Percentiles rank a stretch among this genome's conserved stretches.
These are phyloP conservation scores for Xylariaceae sp. DNA, from an alignment of 2,329 filamentous ascomycete genomes.

Conservation along the genomic window DNA sequence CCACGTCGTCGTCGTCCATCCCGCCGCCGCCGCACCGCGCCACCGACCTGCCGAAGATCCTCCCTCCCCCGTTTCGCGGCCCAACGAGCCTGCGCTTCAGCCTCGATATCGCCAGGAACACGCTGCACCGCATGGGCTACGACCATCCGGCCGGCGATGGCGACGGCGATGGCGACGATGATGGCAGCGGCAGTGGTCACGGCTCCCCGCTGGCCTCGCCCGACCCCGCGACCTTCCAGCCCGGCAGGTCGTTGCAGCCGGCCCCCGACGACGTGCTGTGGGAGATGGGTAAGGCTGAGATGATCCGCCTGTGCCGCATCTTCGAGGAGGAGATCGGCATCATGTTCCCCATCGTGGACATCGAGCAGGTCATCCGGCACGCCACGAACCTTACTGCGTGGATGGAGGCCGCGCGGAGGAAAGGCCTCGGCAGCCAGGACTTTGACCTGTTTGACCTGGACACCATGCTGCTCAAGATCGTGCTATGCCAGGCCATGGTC, in stretches of 20 bases:
- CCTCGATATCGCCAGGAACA: constrained; percentile 78
- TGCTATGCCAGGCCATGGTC: constrained; percentile 70
- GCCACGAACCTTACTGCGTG: constrained; percentile 63
- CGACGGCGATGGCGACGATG: constrained; percentile 49
- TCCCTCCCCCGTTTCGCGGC: constrained; percentile 65
- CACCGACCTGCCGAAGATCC: constrained; percentile 41
- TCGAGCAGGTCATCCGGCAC: constrained; percentile 63
- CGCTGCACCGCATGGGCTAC: constrained; percentile 84
- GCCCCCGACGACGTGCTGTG: constrained; percentile 64
- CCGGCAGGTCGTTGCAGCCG: constrained; percentile 28
- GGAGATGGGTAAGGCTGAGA: constrained; percentile 69
- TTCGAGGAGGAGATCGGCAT: constrained; percentile 87
- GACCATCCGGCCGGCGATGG: constrained; percentile 52
- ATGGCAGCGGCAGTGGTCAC: constrained; percentile 33
- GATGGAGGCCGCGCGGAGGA: constrained; percentile 48
- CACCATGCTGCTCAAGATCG: constrained; percentile 70
- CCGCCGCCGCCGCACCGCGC: constrained; percentile 33
- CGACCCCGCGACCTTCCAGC: constrained; percentile 17
- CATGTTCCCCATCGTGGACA: constrained; percentile 83
- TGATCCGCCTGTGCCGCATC: constrained; percentile 66
- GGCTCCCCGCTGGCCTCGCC: constrained; percentile 27
- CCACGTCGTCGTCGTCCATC: constrained; percentile 36
- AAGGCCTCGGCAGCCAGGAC: constrained; percentile 25
- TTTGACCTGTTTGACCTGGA: constrained; percentile 39
- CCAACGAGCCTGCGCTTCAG: constrained; percentile 82